A percentile compares a stretch with the other conserved stretches of the same genome.
Evolutionary conservation across 2,329 filamentous ascomycete genomes (phyloP).

Genomic region (Aspergillus sp.): DNA sequence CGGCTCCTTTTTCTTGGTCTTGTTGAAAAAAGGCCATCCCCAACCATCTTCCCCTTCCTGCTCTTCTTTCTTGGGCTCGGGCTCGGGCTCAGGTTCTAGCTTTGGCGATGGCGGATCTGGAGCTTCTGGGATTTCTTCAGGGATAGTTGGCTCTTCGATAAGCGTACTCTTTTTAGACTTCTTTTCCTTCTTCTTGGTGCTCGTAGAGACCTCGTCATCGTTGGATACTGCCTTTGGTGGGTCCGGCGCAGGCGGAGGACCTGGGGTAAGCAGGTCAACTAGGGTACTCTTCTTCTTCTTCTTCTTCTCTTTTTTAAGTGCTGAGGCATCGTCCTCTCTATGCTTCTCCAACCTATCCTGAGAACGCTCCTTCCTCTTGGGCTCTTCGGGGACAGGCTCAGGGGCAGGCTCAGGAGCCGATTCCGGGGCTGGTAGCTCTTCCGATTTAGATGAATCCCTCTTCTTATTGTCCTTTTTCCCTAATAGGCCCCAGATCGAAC

Average conservation of each 20-base stretch:
- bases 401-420: constrained; percentile 15
- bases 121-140: constrained; percentile 9
- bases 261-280: constrained; percentile 3
- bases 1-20: constrained; percentile 13
- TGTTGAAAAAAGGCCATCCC: constrained; percentile 5
- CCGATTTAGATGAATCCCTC: not conserved
- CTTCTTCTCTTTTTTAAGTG: constrained; percentile 25
- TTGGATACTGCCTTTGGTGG: constrained; percentile 19
- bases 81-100: not conserved
- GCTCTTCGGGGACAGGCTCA: constrained; percentile 14
- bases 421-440: constrained; percentile 9
- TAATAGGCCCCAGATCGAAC: not conserved
- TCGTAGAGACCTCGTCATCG: constrained; percentile 25
- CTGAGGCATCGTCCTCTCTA: constrained; percentile 20
- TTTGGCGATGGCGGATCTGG: constrained; percentile 8
- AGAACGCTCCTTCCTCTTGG: constrained; percentile 11
- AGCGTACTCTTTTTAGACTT: constrained; percentile 26
- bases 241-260: constrained; percentile 22
- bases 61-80: not conserved
- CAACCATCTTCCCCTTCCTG: constrained; percentile 3
- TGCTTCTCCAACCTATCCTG: constrained; percentile 5
- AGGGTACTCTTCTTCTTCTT: constrained; percentile 22
- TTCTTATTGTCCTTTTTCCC: not conserved
- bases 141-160: constrained; percentile 17
- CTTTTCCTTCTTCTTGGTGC: constrained; percentile 37